Conservation (phyloP, 306 rosid species). For the Trifolium subterraneum region DNA sequence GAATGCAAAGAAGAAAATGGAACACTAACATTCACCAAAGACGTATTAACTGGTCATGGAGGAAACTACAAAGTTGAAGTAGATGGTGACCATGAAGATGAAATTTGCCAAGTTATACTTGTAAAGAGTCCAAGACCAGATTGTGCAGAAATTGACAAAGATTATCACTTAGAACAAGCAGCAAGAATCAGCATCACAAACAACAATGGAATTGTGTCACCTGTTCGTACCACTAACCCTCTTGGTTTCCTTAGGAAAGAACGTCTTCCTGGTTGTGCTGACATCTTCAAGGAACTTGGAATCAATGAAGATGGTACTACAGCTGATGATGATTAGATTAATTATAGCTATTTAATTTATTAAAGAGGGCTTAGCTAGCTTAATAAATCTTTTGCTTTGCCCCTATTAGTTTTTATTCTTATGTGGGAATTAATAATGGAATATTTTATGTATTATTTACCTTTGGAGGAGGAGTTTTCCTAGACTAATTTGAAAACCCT, state of each 20-base stretch:
- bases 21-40: constrained; percentile 50
- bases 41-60: constrained; percentile 43
- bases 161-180: constrained; percentile 33
- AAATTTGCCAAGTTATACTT: constrained; percentile 55
- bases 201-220: constrained; percentile 61
- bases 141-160: constrained; percentile 50
- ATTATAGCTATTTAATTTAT: background rate
- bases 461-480: background rate
- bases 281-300: constrained; percentile 68
- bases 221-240: constrained; percentile 65
- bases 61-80: constrained; percentile 60
- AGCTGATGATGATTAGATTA: background rate
- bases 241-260: constrained; percentile 73
- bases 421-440: constrained; percentile 13
- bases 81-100: constrained; percentile 79
- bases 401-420: background rate
- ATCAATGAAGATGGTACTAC: constrained; percentile 40
- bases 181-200: constrained; percentile 65
- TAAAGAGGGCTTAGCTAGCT: background rate
- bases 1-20: constrained; percentile 55
- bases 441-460: background rate
- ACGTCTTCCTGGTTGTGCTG: constrained; percentile 44
- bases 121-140: constrained; percentile 51
- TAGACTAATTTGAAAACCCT: background rate
- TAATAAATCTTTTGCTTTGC: background rate